Base-by-base conservation (phyloP, 2,329 filamentous ascomycete species). In the Fusarium anthophilum region DNA sequence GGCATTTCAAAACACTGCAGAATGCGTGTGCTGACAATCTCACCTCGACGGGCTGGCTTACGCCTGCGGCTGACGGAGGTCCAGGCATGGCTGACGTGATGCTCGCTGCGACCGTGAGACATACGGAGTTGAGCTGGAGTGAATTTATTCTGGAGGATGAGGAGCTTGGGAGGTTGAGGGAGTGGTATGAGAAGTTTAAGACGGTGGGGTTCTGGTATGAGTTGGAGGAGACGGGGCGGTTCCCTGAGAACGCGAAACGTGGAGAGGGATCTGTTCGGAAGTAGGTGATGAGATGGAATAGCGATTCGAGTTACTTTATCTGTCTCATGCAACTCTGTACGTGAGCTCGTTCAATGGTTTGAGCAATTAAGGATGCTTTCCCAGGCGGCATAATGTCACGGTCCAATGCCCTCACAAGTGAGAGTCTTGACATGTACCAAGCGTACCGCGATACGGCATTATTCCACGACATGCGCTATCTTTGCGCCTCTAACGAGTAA, bases 171-270 rank as follows among this genome's bases (percentile, higher is more conserved):
- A 30, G 4, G 2, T 30, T 63, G 11, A 63, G 51, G 51, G 9
- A 37, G 17, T 63, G 60, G 60, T 63, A 63, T 59, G 26, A 24
- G 24, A 47, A 26, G 26, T 63, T 58, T 10, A 44, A 63, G 6
- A 58, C 32, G 2, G 26, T 59, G 13, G 24, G 26, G 41, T 63
- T 38, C 6, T 63, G 60, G 60, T 2, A 47, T 14, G 32, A 47
- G 22, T 18, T 63, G 22, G 60, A 63, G 26, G 60, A 63, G 26
- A 45, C 32, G 1, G 60, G 41, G 6, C 51, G 53, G 13, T 63
- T 59, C 6, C 60, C 53, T 9, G 26, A 63, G 18, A 58, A 18
- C 5, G 30, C 41, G 10, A 38, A n/a, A 38, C 60, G 41, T 17
- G 60, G 60, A 0, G 32, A 59, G 12, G 53, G 60, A 1, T 63